Conservation (phyloP, 139 green algal genomes). For the Trebouxia sp. region DNA sequence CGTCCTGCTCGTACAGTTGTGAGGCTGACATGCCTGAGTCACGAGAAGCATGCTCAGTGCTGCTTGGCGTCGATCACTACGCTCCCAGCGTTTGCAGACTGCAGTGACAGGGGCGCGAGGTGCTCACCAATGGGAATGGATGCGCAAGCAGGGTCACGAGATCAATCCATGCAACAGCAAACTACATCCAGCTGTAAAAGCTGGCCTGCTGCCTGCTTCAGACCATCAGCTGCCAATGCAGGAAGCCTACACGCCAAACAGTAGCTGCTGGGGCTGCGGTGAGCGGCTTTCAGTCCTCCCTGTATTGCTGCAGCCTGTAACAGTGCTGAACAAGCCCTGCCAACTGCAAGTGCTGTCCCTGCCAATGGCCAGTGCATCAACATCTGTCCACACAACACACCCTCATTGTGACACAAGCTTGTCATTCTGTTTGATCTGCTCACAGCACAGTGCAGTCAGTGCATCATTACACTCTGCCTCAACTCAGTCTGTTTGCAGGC, state of each 20-base stretch:
- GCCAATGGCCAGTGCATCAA: too few species aligned
- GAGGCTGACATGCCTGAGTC: too few species aligned
- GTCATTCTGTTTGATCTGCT: too few species aligned
- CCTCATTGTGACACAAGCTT: too few species aligned
- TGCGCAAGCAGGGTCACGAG: conserved; percentile 39
- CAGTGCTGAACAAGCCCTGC: too few species aligned
- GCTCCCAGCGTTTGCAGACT: not conserved
- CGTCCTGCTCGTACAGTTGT: too few species aligned
- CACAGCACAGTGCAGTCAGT: too few species aligned
- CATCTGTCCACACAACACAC: too few species aligned
- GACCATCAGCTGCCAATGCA: conserved; percentile 66
- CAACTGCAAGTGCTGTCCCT: too few species aligned
- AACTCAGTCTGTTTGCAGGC: conserved; percentile 36
- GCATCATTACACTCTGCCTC: not conserved
- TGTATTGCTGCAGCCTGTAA: too few species aligned
- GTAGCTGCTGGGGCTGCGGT: conserved; percentile 80
- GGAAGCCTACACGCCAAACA: conserved; percentile 70
- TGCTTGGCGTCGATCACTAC: not conserved
- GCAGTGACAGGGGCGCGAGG: not conserved
- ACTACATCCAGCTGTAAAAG: conserved; percentile 72
- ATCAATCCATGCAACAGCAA: conserved; percentile 80
- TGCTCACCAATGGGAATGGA: conserved; percentile 15
- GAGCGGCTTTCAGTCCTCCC: too few species aligned
- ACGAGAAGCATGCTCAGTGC: not conserved
- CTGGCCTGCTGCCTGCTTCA: conserved; percentile 50